Evolutionary conservation across 257 asterid species (phyloP), one percentile per base, ranked within the genome.

Genomic region (Ophiorrhiza pumila): DNA sequence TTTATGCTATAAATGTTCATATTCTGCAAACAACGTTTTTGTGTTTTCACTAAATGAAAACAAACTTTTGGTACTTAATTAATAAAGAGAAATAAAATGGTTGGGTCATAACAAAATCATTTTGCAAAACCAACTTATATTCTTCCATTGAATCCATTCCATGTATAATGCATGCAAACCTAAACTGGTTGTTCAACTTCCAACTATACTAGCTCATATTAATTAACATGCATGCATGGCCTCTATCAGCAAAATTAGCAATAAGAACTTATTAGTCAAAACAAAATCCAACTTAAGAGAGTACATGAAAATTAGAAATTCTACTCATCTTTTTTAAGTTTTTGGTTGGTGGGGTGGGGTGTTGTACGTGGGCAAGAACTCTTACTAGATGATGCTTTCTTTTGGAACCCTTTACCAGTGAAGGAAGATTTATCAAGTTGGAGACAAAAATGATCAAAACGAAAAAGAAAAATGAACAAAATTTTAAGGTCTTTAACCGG

Each of bases 151-250:
- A n/a, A n/a, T n/a, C n/a, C n/a, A n/a, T n/a, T n/a, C n/a, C n/a
- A n/a, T n/a, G n/a, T 73, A 57, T 79, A 61, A 32, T 23, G 37
- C 72, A 78, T 45, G 62, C 62, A 47, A 46, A 65, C 59, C 74
- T 62, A 68, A 57, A 69, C 37, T 65, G 69, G 79, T 73, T 65
- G 79, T 75, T 76, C 79, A 80, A 72, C 81, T 34, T 75, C 73
- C 79, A 80, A 72, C 81, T 34, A 31, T 7, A 75, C 68, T 9
- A 22, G 13, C 62, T 75, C 31, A 56, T 34, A 1, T 65, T 39
- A 39, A 0, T 70, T 53, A 37, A 53, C 11, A 12, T 27, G 23
- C 5, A 18, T 37, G 9, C 39, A 32, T 8, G 20, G 5, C 23
- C 43, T 1, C 41, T 11, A 53, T 34, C 18, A 27, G 5, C 18